A percentile compares a stretch with the other conserved stretches of the same genome.
Evolutionary conservation across 768 basidiomycete genomes (phyloP).

Genomic region (Lyophyllum decastes): DNA sequence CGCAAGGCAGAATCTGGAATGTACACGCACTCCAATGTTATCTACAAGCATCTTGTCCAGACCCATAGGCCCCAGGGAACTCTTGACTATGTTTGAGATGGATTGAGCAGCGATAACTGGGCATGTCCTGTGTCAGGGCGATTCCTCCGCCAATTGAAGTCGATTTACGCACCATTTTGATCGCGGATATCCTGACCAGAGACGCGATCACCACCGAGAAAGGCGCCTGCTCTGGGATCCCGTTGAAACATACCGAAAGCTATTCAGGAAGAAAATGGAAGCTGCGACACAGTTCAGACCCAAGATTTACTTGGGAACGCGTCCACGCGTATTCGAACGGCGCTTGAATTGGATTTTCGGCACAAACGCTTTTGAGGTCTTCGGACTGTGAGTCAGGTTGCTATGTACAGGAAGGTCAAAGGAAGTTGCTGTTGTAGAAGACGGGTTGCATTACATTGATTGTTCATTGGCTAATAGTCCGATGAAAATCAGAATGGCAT

Average conservation of each 20-base stretch:
- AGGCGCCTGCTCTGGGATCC: slow-evolving; percentile 89
- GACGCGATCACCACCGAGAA: slow-evolving; percentile 91
- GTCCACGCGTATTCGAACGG: slow-evolving; percentile 25
- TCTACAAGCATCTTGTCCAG: slow-evolving; percentile 98
- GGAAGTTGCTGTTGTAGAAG: not conserved
- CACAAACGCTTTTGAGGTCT: no score
- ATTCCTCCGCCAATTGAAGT: not conserved
- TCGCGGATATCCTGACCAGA: slow-evolving; percentile 96
- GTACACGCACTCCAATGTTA: slow-evolving; percentile 84
- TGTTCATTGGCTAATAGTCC: slow-evolving; percentile 12
- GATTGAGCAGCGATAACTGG: slow-evolving; percentile 93
- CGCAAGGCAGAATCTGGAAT: not conserved
- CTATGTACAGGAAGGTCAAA: no score
- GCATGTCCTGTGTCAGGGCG: slow-evolving; percentile 9
- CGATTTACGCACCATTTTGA: slow-evolving; percentile 76
- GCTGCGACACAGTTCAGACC: slow-evolving; percentile 1
- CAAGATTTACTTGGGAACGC: slow-evolving; percentile 16
- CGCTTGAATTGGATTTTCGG: slow-evolving; percentile 21
- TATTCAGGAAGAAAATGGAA: slow-evolving; percentile 8
- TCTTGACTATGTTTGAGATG: slow-evolving; percentile 97
- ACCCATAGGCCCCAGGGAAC: slow-evolving; percentile 91
- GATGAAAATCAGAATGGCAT: slow-evolving; percentile 12
- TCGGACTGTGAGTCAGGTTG: no score
- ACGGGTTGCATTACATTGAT: not conserved
- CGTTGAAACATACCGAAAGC: slow-evolving; percentile 73